These are phyloP conservation scores for Solanum arcanum DNA, from an alignment of 257 asterid genomes.

Conservation along the genomic window DNA sequence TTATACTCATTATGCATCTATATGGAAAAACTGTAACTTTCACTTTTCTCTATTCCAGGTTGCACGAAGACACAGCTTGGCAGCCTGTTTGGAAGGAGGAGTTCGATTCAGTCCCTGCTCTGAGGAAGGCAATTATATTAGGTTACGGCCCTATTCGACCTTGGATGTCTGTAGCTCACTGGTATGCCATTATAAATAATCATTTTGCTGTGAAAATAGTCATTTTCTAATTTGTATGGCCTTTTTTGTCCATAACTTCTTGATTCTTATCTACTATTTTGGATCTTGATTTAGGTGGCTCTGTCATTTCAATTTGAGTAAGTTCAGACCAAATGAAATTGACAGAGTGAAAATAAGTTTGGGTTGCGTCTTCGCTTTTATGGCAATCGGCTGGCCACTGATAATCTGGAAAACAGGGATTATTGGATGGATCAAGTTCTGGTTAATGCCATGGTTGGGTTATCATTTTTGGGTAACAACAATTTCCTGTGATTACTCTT, in stretches of 20 bases:
- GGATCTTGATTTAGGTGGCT: constrained; percentile 38
- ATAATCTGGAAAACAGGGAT: constrained; percentile 69
- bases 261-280: background rate
- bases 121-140: constrained; percentile 64
- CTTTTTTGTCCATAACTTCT: background rate
- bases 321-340: constrained; percentile 83
- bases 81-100: constrained; percentile 57
- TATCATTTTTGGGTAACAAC: constrained; percentile 91
- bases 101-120: constrained; percentile 33
- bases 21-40: background rate
- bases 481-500: background rate
- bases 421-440: constrained; percentile 87
- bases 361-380: constrained; percentile 89
- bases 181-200: constrained; percentile 30
- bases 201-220: background rate
- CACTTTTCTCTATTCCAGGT: constrained; percentile 34
- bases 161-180: constrained; percentile 90
- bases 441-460: constrained; percentile 98
- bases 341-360: constrained; percentile 87
- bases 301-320: constrained; percentile 70
- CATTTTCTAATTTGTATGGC: background rate
- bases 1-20: background rate
- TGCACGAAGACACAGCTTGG: constrained; percentile 95
- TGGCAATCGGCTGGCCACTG: constrained; percentile 95
- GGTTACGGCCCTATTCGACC: constrained; percentile 86